These are phyloP conservation scores for Cyclocybe aegerita DNA, from an alignment of 768 basidiomycete genomes.

Conservation along the genomic window DNA sequence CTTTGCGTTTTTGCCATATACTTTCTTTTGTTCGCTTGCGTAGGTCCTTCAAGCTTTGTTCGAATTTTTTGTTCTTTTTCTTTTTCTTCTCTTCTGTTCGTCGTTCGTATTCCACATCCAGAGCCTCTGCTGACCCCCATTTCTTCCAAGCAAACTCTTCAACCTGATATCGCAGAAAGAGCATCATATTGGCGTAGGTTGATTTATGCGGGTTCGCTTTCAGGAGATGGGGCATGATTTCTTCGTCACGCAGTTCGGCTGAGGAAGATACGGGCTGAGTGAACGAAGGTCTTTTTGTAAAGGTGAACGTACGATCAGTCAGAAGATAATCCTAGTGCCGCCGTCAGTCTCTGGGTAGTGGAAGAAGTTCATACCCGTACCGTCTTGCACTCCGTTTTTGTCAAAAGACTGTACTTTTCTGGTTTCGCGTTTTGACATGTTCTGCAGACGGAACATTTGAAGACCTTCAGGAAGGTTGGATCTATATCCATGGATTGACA, in stretches of 20 bases:
- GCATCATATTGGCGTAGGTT: slow-evolving; percentile 99
- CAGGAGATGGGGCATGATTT: slow-evolving; percentile 88
- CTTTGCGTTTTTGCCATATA: slow-evolving; percentile 84
- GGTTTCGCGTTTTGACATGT: slow-evolving; percentile 87
- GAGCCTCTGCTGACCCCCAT: slow-evolving; percentile 91
- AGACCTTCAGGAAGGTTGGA: slow-evolving; percentile 75
- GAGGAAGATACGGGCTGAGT: slow-evolving; percentile 1
- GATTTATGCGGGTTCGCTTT: slow-evolving; percentile 95
- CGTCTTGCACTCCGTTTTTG: slow-evolving; percentile 98
- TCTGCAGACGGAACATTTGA: slow-evolving; percentile 84
- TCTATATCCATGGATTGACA: slow-evolving; percentile 92
- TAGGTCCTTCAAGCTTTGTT: slow-evolving; percentile 82
- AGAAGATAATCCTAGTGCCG: slow-evolving; percentile 83
- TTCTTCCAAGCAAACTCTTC: slow-evolving; percentile 98
- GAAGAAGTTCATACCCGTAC: slow-evolving; percentile 35
- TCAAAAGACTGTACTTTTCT: slow-evolving; percentile 91
- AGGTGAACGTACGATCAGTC: slow-evolving; percentile 71
- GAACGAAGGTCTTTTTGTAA: not conserved
- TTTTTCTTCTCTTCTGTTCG: slow-evolving; percentile 81
- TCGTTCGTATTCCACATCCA: slow-evolving; percentile 85
- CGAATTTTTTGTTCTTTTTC: slow-evolving; percentile 94
- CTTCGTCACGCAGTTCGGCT: slow-evolving; percentile 93
- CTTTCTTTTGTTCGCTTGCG: slow-evolving; percentile 85
- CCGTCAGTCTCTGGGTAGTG: not conserved
- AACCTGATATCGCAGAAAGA: slow-evolving; percentile 90